phyloP scores from a whole-genome alignment of 805 yeast species.

The Metschnikowia continentalis region DNA sequence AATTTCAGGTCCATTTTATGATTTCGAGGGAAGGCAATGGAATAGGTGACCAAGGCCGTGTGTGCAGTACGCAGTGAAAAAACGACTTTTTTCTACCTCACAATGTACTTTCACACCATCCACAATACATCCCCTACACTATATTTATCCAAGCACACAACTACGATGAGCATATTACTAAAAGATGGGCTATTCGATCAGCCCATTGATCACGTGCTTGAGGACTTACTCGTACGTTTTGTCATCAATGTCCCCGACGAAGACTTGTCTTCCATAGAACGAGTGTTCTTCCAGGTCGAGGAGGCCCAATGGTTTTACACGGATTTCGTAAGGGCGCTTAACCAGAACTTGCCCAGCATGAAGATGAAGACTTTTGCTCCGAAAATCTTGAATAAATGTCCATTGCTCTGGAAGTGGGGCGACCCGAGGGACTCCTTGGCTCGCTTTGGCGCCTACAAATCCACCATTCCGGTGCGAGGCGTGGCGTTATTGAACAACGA shows the following conservation, averaged over 20 bases:
- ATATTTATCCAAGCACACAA: neutral
- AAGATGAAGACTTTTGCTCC: constrained; percentile 75
- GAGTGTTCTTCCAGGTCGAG: constrained; percentile 90
- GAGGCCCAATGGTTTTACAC: constrained; percentile 98
- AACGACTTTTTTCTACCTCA: neutral
- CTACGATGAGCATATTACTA: constrained; percentile 55
- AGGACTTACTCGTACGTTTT: constrained; percentile 85
- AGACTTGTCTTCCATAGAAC: constrained; percentile 72
- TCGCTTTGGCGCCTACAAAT: constrained; percentile 79
- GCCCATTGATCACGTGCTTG: constrained; percentile 68
- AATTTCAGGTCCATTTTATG: no score
- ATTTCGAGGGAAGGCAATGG: no score
- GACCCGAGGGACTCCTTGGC: constrained; percentile 75
- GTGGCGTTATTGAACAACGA: constrained; percentile 77
- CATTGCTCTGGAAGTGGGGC: constrained; percentile 80
- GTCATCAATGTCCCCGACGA: constrained; percentile 89
- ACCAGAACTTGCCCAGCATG: constrained; percentile 72
- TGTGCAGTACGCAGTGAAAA: constrained; percentile 2
- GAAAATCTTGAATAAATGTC: constrained; percentile 62
- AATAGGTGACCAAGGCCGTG: neutral
- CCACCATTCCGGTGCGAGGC: constrained; percentile 93
- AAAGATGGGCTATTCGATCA: constrained; percentile 54
- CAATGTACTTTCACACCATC: neutral
- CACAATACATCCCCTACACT: neutral
- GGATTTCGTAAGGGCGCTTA: constrained; percentile 71